Conservation (phyloP, 352 stramenopile species). For the Chrysophaeum taylorii region DNA sequence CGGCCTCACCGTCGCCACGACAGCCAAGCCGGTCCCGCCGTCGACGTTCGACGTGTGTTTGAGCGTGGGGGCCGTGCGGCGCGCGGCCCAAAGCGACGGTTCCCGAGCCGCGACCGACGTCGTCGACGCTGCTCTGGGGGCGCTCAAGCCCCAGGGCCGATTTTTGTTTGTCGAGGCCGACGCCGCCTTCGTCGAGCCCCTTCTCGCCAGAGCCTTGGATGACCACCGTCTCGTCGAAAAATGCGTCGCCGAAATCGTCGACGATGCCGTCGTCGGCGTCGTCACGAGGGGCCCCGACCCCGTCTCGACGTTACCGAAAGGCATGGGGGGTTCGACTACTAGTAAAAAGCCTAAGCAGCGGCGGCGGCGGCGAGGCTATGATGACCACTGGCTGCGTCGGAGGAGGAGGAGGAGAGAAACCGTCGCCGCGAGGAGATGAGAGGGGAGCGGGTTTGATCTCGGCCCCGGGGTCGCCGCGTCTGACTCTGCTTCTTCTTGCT, state of each 20-base stretch:
- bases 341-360: too few relatives aligned
- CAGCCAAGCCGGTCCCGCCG: background rate
- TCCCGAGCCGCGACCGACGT: too few relatives aligned
- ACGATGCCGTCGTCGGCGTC: background rate
- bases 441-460: too few relatives aligned
- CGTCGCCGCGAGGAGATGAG: too few relatives aligned
- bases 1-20: background rate
- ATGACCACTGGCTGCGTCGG: too few relatives aligned
- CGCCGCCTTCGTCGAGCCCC: background rate
- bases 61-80: background rate
- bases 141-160: slow-evolving; percentile 2
- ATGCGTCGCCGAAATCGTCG: background rate
- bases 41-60: background rate
- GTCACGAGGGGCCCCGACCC: background rate
- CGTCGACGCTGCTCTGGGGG: background rate
- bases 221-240: background rate
- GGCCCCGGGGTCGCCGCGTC: too few relatives aligned
- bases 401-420: too few relatives aligned
- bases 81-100: background rate
- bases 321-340: too few relatives aligned
- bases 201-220: background rate
- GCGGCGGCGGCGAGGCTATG: too few relatives aligned
- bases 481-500: too few relatives aligned
- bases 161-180: background rate
- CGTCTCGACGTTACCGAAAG: too few relatives aligned